Percentiles rank a stretch among this genome's conserved stretches.
These are phyloP conservation scores for Candida nanaspora DNA, from an alignment of 805 yeast species.

Conservation along the genomic window DNA sequence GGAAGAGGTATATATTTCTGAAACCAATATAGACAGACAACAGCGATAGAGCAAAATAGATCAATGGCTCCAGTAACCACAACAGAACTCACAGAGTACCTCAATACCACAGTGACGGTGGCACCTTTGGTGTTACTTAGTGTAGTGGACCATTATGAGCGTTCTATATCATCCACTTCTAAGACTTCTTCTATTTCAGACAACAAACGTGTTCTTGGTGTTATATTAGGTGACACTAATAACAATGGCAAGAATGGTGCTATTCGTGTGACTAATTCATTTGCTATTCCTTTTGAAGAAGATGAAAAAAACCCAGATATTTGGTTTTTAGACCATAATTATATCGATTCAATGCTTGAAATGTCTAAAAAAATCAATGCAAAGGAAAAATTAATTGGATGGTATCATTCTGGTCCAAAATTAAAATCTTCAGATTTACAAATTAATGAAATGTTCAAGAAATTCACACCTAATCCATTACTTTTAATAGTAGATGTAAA, in stretches of 20 bases:
- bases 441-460: conserved; percentile 84
- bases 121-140: conserved; percentile 94
- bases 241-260: conserved; percentile 23
- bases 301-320: conserved; percentile 87
- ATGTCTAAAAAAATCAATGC: conserved; percentile 98
- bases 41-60: too few species aligned
- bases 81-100: conserved; percentile 3
- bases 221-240: conserved; percentile 74
- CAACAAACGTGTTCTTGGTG: conserved; percentile 88
- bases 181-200: conserved; percentile 13
- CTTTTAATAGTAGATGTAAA: conserved; percentile 87
- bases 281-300: conserved; percentile 97
- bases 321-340: conserved; percentile 97
- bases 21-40: too few species aligned
- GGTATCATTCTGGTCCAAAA: conserved; percentile 99
- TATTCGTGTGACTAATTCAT: conserved; percentile 80
- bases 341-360: conserved; percentile 91
- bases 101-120: conserved; percentile 63
- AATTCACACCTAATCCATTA: conserved; percentile 74
- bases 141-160: conserved; percentile 90
- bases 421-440: conserved; percentile 80
- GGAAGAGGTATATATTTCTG: too few species aligned
- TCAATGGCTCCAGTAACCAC: too few species aligned
- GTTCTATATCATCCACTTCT: conserved; percentile 46
- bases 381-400: conserved; percentile 92